Conservation (phyloP, 1,139 yeast genomes). For the Magnusiomyces ingens region DNA sequence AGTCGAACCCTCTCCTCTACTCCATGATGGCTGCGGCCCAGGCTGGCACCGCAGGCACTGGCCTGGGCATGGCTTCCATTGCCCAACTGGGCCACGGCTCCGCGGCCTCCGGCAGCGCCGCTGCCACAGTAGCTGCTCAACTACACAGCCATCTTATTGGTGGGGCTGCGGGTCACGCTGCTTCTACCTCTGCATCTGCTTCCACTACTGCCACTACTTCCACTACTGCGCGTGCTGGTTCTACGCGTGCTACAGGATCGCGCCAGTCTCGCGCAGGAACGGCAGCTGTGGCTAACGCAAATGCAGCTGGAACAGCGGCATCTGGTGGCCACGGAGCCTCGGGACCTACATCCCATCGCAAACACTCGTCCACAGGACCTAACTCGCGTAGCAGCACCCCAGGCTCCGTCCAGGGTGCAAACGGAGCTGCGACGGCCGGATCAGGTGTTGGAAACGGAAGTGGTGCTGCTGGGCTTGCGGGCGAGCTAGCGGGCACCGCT, state of each 20-base stretch:
- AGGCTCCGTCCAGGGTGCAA: no score
- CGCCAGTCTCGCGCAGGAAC: neutral
- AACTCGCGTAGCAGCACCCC: no score
- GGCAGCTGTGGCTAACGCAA: neutral
- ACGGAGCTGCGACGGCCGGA: no score
- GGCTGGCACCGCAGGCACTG: neutral
- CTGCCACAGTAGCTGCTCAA: neutral
- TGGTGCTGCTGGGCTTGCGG: no score
- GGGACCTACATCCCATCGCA: no score
- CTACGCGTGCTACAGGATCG: neutral
- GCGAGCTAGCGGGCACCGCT: no score
- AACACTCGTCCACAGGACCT: no score
- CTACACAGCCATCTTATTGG: neutral
- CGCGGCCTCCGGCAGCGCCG: neutral
- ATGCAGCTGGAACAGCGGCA: neutral
- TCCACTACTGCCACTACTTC: constrained; percentile 3
- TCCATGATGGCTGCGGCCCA: constrained; percentile 5
- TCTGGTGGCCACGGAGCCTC: no score
- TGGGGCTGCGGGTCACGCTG: constrained; percentile 1
- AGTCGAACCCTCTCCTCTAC: constrained; percentile 1
- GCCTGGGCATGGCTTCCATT: neutral
- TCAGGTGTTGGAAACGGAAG: no score
- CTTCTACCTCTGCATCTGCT: neutral
- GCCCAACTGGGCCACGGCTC: neutral
- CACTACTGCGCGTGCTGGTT: constrained; percentile 10